Evolutionary conservation across 1,139 yeast genomes (phyloP).

Genomic region (Hyphopichia fennica): DNA sequence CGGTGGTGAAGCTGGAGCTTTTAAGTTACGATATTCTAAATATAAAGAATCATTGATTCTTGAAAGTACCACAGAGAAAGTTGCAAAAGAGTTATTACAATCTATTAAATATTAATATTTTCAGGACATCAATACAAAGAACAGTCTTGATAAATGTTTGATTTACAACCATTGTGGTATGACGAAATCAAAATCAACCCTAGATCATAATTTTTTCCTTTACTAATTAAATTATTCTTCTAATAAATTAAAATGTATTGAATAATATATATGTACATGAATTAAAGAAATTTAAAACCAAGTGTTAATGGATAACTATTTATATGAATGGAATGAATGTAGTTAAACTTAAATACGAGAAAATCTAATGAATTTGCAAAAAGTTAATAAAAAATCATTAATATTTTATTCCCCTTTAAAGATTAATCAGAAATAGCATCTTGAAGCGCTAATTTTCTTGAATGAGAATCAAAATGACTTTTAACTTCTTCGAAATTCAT

Average conservation of each 20-base stretch:
- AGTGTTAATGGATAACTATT: no score
- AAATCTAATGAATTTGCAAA: neutral
- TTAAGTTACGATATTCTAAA: neutral
- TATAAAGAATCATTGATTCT: neutral
- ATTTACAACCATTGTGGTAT: no score
- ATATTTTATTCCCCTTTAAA: neutral
- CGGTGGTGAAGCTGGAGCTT: neutral
- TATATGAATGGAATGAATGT: neutral
- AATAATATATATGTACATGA: no score
- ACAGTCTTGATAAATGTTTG: no score
- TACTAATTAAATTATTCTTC: no score
- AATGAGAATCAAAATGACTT: constrained; percentile 63
- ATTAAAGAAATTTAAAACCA: neutral
- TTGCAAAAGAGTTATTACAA: neutral
- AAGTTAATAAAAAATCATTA: neutral
- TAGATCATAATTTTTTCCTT: no score
- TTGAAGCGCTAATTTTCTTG: constrained; percentile 65
- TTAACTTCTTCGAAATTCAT: constrained; percentile 55
- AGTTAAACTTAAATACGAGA: neutral
- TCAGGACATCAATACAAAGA: no score
- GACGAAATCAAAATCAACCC: no score
- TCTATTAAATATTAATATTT: no score
- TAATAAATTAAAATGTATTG: no score
- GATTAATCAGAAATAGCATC: constrained; percentile 50
- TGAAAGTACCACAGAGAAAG: neutral